Evolutionary conservation across 2,329 filamentous ascomycete genomes (phyloP), one percentile per base, ranked within the genome.

Genomic region (Thielaviopsis musarum): DNA sequence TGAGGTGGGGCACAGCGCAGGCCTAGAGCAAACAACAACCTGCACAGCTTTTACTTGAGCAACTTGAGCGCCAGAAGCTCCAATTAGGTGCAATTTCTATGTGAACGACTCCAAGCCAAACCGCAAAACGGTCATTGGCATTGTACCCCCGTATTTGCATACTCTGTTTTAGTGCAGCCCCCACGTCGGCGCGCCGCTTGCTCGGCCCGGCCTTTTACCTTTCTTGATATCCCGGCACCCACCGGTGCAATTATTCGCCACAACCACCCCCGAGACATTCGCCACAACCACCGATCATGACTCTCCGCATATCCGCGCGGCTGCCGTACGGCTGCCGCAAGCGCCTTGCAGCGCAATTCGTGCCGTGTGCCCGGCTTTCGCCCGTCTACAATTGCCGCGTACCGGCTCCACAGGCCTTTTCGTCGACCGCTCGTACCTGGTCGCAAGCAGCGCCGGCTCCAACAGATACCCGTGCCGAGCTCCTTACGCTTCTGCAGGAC

Each of bases 401-500:
- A 7, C 30, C 17, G 22, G 53, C 19, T 22, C 15, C 15, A 6
- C 22, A 60, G n/a, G 22, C 59, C 26, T 58, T 51, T 17, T 53
- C 57, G 28, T 53, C 57, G 7, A 26, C 45, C n/a, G 2, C 52
- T n/a, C 24, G 38, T 15, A 6, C 54, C 6, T 4, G 52, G 30
- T 24, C 59, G 26, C 69, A 70, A 22, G 65, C 67, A 6, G 59
- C 65, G 6, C 51, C 66, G 12, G 22, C 62, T 4, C 17, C 65
- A n/a, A 59, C 63, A 9, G 66, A 74, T 59, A 67, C 74, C 15
- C 73, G 78, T 49, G 66, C 71, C 59, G 77, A 85, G 64, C 77
- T 88, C 5, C 75, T 84, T 63, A 70, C 75, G 52, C 74, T 80
- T 2, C 73, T 91, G 0, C 69, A 75, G 1, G 76, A 79, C 22